phyloP scores from a whole-genome alignment of 2,329 filamentous ascomycete species.

The Epicoccum sorghinum region DNA sequence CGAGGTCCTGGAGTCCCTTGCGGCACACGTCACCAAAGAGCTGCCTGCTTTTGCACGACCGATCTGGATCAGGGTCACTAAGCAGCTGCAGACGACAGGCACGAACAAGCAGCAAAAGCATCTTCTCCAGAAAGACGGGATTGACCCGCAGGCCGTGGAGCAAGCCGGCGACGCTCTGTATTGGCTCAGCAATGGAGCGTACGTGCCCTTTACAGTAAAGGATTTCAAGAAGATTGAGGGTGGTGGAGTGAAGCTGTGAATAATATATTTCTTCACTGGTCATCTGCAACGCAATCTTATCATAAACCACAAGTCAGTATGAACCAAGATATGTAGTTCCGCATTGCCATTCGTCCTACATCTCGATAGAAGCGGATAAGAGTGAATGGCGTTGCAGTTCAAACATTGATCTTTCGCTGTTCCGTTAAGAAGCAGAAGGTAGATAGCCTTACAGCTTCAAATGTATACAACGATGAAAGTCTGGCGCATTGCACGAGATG shows the following conservation, averaged over 20 bases:
- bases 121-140: slow-evolving; percentile 49
- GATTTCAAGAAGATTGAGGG: slow-evolving; percentile 36
- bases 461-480: slow-evolving; percentile 31
- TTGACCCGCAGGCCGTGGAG: slow-evolving; percentile 49
- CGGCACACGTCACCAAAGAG: slow-evolving; percentile 45
- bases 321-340: not conserved
- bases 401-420: slow-evolving; percentile 43
- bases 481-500: too few relatives aligned
- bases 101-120: slow-evolving; percentile 57
- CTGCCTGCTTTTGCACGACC: slow-evolving; percentile 54
- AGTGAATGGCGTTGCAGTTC: slow-evolving; percentile 48
- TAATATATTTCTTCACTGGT: too few relatives aligned
- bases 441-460: slow-evolving; percentile 32
- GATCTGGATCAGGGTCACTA: slow-evolving; percentile 50
- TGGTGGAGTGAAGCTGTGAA: slow-evolving; percentile 37
- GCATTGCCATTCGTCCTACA: slow-evolving; percentile 12
- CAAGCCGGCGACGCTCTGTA: slow-evolving; percentile 47
- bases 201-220: slow-evolving; percentile 32
- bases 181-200: slow-evolving; percentile 47
- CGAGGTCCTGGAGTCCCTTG: slow-evolving; percentile 27
- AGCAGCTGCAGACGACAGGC: slow-evolving; percentile 51
- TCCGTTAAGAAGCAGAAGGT: slow-evolving; percentile 42
- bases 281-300: too few relatives aligned
- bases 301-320: not conserved
- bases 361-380: slow-evolving; percentile 32